These are phyloP conservation scores for Epithele typhae DNA, from an alignment of 768 basidiomycete species.

Conservation along the genomic window DNA sequence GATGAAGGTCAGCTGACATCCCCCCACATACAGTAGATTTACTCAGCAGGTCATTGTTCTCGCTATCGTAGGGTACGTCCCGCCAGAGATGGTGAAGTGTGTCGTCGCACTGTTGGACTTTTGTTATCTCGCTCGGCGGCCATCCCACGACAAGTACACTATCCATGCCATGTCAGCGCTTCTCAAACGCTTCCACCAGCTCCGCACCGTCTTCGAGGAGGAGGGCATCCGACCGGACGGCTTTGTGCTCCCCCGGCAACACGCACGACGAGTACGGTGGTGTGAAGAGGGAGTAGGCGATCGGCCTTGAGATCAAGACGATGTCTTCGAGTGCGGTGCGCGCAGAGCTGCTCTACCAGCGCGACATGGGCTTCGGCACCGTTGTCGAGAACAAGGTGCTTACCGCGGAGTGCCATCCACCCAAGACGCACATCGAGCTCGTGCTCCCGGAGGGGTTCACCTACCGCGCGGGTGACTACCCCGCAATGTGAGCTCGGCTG, in stretches of 20 bases:
- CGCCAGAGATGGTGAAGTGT: not conserved
- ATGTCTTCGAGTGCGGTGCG: too few species aligned
- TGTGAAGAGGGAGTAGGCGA: too few species aligned
- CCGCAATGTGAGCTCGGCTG: too few species aligned
- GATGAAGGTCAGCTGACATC: conserved; percentile 20
- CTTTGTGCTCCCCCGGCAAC: not conserved
- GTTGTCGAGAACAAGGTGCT: too few species aligned
- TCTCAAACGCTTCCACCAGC: not conserved
- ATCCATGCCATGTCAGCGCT: not conserved
- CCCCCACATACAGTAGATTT: not conserved
- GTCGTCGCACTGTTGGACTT: not conserved
- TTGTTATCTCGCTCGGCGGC: not conserved
- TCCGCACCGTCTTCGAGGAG: conserved; percentile 8
- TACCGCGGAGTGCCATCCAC: too few species aligned
- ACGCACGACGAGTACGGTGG: too few species aligned
- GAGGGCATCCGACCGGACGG: not conserved
- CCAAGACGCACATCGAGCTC: too few species aligned
- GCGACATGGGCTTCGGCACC: too few species aligned
- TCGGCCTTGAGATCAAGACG: too few species aligned
- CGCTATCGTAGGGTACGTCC: conserved; percentile 4
- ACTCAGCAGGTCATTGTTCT: conserved; percentile 6
- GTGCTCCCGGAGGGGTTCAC: too few species aligned
- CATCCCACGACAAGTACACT: not conserved
- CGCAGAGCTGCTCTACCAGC: too few species aligned
- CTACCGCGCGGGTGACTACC: too few species aligned